These are phyloP conservation scores for Aspergillus clavatus DNA, from an alignment of 2,329 filamentous ascomycete genomes.

Conservation along the genomic window DNA sequence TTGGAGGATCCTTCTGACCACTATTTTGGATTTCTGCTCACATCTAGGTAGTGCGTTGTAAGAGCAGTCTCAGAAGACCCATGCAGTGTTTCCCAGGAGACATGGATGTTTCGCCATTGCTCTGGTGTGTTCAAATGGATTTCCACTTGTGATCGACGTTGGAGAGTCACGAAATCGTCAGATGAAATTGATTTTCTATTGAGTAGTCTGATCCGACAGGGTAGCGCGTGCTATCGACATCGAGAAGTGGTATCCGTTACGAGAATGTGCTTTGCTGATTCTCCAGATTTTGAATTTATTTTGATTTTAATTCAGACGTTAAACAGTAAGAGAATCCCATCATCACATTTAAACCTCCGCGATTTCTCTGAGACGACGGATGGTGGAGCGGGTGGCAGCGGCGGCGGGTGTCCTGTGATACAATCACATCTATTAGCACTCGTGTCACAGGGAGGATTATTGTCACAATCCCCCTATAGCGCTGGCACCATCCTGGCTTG, in stretches of 20 bases:
- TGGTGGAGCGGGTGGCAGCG: slow-evolving; percentile 90
- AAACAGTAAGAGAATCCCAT: slow-evolving; percentile 33
- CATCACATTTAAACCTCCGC: slow-evolving; percentile 65
- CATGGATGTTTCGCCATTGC: background rate
- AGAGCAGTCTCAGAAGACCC: background rate
- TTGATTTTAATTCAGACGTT: slow-evolving; percentile 37
- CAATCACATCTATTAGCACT: slow-evolving; percentile 11
- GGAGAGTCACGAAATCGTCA: slow-evolving; percentile 14
- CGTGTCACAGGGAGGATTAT: slow-evolving; percentile 2
- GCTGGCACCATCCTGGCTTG: background rate
- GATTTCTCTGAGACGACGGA: slow-evolving; percentile 95
- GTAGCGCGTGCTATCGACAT: slow-evolving; percentile 18
- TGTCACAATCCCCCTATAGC: background rate
- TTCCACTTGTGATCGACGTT: slow-evolving; percentile 5
- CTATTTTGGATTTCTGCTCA: background rate
- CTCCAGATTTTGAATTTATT: slow-evolving; percentile 31
- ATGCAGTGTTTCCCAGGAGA: background rate
- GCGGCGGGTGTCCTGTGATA: slow-evolving; percentile 75
- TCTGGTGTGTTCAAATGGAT: background rate
- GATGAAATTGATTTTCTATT: slow-evolving; percentile 21
- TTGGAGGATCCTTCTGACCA: background rate
- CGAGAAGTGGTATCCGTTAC: slow-evolving; percentile 19
- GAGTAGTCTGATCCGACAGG: slow-evolving; percentile 11
- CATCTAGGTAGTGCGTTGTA: background rate
- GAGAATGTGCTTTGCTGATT: slow-evolving; percentile 20